Evolutionary conservation across 495 filamentous ascomycete genomes (phyloP).

Genomic region (Lophiotrema nucula): DNA sequence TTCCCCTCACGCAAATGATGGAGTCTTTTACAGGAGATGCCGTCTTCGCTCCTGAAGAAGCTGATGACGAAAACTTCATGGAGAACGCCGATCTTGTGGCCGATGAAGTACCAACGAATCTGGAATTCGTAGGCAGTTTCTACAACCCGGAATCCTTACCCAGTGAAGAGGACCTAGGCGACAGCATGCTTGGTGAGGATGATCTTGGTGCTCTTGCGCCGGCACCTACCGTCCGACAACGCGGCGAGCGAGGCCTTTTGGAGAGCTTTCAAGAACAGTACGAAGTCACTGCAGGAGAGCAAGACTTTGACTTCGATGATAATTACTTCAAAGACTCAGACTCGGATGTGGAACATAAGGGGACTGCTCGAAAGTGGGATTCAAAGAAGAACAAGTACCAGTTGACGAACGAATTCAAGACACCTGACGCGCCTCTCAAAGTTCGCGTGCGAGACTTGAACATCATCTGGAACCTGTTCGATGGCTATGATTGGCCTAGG

Average conservation of each 20-base stretch:
- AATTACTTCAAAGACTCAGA: constrained; percentile 69
- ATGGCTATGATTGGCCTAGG: constrained; percentile 93
- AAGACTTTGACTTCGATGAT: constrained; percentile 66
- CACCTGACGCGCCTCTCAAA: constrained; percentile 69
- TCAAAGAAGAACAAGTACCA: constrained; percentile 72
- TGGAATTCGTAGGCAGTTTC: constrained; percentile 65
- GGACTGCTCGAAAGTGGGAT: constrained; percentile 75
- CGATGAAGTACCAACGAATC: constrained; percentile 51
- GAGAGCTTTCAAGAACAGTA: constrained; percentile 62
- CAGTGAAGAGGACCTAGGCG: constrained; percentile 46
- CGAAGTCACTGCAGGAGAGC: constrained; percentile 49
- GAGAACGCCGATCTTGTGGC: constrained; percentile 42
- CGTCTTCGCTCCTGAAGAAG: constrained; percentile 44
- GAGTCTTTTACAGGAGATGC: constrained; percentile 86
- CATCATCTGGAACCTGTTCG: constrained; percentile 96
- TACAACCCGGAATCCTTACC: constrained; percentile 47
- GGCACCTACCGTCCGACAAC: constrained; percentile 42
- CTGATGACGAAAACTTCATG: constrained; percentile 28
- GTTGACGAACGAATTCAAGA: constrained; percentile 58
- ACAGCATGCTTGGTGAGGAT: constrained; percentile 50
- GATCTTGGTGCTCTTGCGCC: constrained; percentile 43
- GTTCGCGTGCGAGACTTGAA: constrained; percentile 82
- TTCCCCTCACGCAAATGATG: constrained; percentile 83
- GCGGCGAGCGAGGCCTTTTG: constrained; percentile 59
- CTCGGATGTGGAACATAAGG: constrained; percentile 55